phyloP scores from a whole-genome alignment of 1,284 basidiomycete genomes.

The Phellinidium pouzarii region DNA sequence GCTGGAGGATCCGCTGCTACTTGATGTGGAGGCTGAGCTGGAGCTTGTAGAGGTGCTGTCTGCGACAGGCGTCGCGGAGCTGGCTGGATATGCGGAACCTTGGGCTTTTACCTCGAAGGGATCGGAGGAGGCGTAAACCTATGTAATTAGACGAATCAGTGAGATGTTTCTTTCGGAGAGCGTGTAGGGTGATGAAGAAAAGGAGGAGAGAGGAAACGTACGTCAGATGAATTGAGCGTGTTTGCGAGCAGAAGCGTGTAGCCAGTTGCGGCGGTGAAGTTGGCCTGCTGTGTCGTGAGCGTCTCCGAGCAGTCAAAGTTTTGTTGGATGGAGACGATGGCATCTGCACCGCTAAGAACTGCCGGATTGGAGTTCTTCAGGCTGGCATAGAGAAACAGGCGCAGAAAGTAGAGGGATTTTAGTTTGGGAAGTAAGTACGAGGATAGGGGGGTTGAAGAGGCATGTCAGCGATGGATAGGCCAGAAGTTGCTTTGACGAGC shows the following conservation, averaged over 20 bases:
- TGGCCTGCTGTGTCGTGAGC: conserved; percentile 42
- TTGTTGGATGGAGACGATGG: conserved; percentile 43
- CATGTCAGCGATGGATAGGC: too few relatives aligned
- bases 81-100: conserved; percentile 54
- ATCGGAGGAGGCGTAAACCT: conserved; percentile 58
- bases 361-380: conserved; percentile 34
- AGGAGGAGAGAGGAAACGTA: conserved; percentile 26
- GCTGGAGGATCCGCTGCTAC: background rate
- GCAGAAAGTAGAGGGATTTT: background rate
- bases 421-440: too few relatives aligned
- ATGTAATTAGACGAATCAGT: conserved; percentile 2
- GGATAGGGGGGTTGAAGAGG: too few relatives aligned
- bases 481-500: too few relatives aligned
- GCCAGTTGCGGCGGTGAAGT: conserved; percentile 36
- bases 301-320: conserved; percentile 57
- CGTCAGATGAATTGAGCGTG: conserved; percentile 48
- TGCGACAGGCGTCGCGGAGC: conserved; percentile 29
- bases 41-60: conserved; percentile 23
- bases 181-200: background rate
- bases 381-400: conserved; percentile 23
- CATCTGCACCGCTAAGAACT: conserved; percentile 30
- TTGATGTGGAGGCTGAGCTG: conserved; percentile 24
- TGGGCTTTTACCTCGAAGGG: conserved; percentile 62
- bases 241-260: conserved; percentile 57
- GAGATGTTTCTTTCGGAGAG: background rate